Percentiles rank a stretch among this genome's conserved stretches.
phyloP scores from a whole-genome alignment of 2,329 filamentous ascomycete species.

The Botrytis tulipae region DNA sequence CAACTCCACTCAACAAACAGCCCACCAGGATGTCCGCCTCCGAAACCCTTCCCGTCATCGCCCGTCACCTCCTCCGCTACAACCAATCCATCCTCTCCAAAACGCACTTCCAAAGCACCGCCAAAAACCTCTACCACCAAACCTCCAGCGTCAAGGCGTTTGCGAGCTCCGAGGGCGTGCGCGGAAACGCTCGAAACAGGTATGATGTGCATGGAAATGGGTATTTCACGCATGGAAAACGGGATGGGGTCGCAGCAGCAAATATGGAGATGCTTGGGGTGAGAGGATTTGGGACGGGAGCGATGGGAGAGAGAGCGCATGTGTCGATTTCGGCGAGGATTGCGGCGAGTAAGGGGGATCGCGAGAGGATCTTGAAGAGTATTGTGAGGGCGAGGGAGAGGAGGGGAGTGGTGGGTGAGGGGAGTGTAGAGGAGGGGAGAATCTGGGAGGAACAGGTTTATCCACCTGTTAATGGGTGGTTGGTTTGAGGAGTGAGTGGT shows the following conservation, averaged over 20 bases:
- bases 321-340: constrained; percentile 1
- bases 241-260: not conserved
- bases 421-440: not conserved
- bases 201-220: not conserved
- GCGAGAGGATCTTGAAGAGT: constrained; percentile 7
- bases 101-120: not conserved
- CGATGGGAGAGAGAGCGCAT: not conserved
- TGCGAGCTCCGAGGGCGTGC: not conserved
- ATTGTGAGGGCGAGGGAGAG: not conserved
- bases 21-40: not conserved
- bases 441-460: constrained; percentile 14
- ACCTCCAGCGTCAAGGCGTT: not conserved
- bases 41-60: not conserved
- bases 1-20: no score
- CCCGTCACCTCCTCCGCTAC: constrained; percentile 6
- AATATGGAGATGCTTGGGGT: not conserved
- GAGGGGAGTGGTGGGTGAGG: not conserved
- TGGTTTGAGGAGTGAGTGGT: not conserved
- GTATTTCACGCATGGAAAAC: not conserved
- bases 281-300: not conserved
- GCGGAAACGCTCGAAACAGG: not conserved
- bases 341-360: constrained; percentile 3
- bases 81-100: constrained; percentile 1
- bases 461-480: not conserved
- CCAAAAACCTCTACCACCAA: not conserved